phyloP scores from a whole-genome alignment of 2,329 filamentous ascomycete species.

The Madurella mycetomatis region DNA sequence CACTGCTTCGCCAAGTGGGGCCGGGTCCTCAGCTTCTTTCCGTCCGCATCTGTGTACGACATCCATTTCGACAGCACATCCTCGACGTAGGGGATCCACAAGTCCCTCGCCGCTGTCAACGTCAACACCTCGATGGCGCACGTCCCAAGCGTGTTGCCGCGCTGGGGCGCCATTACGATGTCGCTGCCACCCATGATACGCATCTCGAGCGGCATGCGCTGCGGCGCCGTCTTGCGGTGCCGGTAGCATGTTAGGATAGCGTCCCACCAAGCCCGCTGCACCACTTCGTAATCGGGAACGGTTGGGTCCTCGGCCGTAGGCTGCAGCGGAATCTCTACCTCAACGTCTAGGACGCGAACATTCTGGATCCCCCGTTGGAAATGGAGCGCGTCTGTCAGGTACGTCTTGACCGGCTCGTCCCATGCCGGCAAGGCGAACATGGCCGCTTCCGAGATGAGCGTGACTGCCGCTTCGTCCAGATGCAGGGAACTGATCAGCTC shows the following conservation, averaged over 20 bases:
- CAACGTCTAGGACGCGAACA: constrained; percentile 42
- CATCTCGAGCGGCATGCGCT: constrained; percentile 42
- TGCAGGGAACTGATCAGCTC: constrained; percentile 29
- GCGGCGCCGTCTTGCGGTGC: constrained; percentile 32
- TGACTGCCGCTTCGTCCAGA: constrained; percentile 21
- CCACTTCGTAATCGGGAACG: constrained; percentile 39
- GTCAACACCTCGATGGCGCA: constrained; percentile 41
- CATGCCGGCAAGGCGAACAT: constrained; percentile 28
- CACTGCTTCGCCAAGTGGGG: constrained; percentile 48
- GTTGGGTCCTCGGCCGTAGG: constrained; percentile 28
- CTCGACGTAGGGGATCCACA: constrained; percentile 40
- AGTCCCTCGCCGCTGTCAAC: constrained; percentile 35
- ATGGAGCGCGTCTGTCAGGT: constrained; percentile 42
- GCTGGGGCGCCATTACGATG: constrained; percentile 42
- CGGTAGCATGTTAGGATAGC: constrained; percentile 42
- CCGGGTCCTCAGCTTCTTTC: constrained; percentile 32
- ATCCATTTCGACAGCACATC: constrained; percentile 40
- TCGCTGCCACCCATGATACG: constrained; percentile 41
- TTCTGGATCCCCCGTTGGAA: constrained; percentile 46
- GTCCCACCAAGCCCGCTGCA: constrained; percentile 48
- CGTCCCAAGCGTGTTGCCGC: constrained; percentile 38
- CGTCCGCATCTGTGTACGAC: constrained; percentile 32
- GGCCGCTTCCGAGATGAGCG: constrained; percentile 33
- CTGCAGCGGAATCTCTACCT: constrained; percentile 42
- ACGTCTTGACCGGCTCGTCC: constrained; percentile 35